Evolutionary conservation across 768 basidiomycete species (phyloP).

Genomic region (Termitomyces sp.): DNA sequence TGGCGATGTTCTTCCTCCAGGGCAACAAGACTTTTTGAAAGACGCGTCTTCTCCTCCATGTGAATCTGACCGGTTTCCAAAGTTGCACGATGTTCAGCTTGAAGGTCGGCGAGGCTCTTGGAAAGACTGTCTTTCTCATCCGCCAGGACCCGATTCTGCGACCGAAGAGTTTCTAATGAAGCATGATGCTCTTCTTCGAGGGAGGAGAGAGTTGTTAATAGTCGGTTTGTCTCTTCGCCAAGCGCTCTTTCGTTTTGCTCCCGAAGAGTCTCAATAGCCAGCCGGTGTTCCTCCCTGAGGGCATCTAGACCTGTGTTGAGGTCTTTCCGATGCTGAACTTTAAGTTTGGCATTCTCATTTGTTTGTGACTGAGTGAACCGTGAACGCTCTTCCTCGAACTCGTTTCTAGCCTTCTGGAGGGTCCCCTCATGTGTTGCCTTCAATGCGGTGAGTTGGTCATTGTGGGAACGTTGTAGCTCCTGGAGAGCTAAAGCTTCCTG

Average conservation of each 20-base stretch:
- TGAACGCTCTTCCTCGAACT: constrained; percentile 27
- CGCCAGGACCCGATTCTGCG: constrained; percentile 8
- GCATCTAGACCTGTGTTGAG: constrained; percentile 39
- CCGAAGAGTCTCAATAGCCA: constrained; percentile 35
- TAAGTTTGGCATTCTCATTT: constrained; percentile 33
- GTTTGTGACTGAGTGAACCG: constrained; percentile 36
- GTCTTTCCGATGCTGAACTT: constrained; percentile 48
- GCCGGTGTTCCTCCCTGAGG: constrained; percentile 35
- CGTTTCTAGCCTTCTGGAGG: constrained; percentile 29
- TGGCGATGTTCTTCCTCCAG: constrained; percentile 6
- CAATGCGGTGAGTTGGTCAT: constrained; percentile 50
- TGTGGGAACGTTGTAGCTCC: constrained; percentile 56
- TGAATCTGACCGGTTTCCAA: constrained; percentile 3
- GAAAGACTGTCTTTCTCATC: constrained; percentile 9
- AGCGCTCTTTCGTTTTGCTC: constrained; percentile 37
- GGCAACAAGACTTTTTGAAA: constrained; percentile 1
- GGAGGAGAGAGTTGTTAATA: constrained; percentile 46
- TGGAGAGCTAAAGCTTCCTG: constrained; percentile 54
- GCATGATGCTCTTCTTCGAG: constrained; percentile 46
- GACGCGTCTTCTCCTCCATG: constrained; percentile 3
- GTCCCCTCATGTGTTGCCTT: constrained; percentile 45
- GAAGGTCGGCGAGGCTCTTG: constrained; percentile 5
- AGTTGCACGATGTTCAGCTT: constrained; percentile 9
- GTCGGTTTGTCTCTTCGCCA: constrained; percentile 44
- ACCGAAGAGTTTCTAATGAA: constrained; percentile 31